Evolutionary conservation across 345 rosid genomes (phyloP).

Genomic region (Eucalyptus camaldulensis): DNA sequence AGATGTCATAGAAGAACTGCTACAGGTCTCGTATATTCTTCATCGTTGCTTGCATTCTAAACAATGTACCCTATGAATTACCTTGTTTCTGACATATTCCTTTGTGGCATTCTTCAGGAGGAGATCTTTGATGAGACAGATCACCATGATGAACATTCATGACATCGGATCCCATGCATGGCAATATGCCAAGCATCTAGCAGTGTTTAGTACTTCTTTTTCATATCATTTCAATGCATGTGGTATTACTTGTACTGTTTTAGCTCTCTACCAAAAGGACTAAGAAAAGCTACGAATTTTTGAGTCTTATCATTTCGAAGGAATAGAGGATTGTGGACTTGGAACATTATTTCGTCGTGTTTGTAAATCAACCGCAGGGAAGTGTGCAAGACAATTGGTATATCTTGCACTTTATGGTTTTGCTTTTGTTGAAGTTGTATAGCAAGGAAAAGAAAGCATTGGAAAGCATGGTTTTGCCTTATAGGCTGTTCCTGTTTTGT

Average conservation of each 20-base stretch:
- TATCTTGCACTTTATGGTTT: background rate
- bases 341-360: background rate
- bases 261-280: background rate
- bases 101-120: conserved; percentile 33
- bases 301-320: background rate
- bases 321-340: background rate
- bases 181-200: background rate
- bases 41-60: background rate
- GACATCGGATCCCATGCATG: background rate
- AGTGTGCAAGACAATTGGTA: background rate
- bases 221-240: background rate
- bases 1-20: conserved; percentile 95
- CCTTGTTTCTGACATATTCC: background rate
- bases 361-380: background rate
- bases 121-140: conserved; percentile 96
- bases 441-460: background rate
- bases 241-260: background rate
- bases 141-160: conserved; percentile 67
- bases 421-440: background rate
- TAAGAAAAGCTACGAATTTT: background rate
- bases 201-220: background rate
- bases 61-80: background rate
- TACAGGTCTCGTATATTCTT: conserved; percentile 37
- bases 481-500: background rate
- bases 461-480: background rate